Conservation (phyloP, 768 basidiomycete species). For the Postia placenta region DNA sequence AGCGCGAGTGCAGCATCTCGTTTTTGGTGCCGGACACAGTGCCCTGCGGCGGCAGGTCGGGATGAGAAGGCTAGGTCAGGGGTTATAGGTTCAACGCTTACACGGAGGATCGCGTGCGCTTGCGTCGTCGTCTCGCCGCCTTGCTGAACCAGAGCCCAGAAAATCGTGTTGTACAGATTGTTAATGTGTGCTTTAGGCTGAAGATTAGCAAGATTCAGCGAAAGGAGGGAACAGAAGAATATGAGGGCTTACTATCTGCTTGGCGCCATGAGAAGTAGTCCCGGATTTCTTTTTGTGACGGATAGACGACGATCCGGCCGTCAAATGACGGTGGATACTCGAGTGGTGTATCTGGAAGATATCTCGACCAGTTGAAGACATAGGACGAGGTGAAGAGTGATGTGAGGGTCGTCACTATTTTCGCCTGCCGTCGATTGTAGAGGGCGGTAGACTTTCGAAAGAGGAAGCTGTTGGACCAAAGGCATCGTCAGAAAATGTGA, state of each 20-base stretch:
- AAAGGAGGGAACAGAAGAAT: neutral
- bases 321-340: slow-evolving; percentile 91
- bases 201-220: neutral
- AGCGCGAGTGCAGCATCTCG: slow-evolving; percentile 80
- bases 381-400: slow-evolving; percentile 91
- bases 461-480: slow-evolving; percentile 63
- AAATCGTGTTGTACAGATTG: slow-evolving; percentile 93
- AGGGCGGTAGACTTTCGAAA: slow-evolving; percentile 68
- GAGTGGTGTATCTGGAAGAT: slow-evolving; percentile 68
- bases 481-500: neutral
- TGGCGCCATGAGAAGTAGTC: slow-evolving; percentile 98
- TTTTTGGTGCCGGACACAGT: slow-evolving; percentile 88
- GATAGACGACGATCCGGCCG: slow-evolving; percentile 81
- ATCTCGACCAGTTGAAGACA: slow-evolving; percentile 77
- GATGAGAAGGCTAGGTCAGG: neutral
- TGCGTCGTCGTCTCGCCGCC: slow-evolving; percentile 73
- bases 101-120: slow-evolving; percentile 77
- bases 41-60: slow-evolving; percentile 43
- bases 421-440: slow-evolving; percentile 83
- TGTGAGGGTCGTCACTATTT: slow-evolving; percentile 77
- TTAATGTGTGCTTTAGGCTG: slow-evolving; percentile 82
- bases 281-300: slow-evolving; percentile 58
- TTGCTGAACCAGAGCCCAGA: slow-evolving; percentile 89
- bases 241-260: slow-evolving; percentile 69
- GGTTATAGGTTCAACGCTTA: too few species aligned